These are phyloP conservation scores for Lentinula sp. DNA, from an alignment of 768 basidiomycete genomes.

Conservation along the genomic window DNA sequence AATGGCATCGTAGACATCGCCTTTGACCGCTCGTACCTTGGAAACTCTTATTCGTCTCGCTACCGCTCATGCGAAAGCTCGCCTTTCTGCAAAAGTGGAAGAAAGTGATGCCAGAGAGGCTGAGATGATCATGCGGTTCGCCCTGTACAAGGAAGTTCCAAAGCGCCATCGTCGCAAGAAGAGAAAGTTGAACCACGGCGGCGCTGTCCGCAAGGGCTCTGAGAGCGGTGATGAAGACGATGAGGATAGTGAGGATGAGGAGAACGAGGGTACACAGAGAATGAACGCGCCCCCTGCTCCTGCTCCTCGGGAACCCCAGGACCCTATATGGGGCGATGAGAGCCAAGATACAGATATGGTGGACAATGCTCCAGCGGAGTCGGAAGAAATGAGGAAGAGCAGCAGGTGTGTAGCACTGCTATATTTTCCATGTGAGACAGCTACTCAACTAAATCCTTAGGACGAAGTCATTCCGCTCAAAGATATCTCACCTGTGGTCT, in stretches of 20 bases:
- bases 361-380: slow-evolving; percentile 27
- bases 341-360: slow-evolving; percentile 64
- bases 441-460: slow-evolving; percentile 30
- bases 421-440: background rate
- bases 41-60: slow-evolving; percentile 98
- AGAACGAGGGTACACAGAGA: slow-evolving; percentile 40
- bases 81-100: slow-evolving; percentile 81
- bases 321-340: slow-evolving; percentile 63
- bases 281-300: slow-evolving; percentile 43
- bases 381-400: background rate
- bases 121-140: slow-evolving; percentile 94
- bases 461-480: slow-evolving; percentile 72
- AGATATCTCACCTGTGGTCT: slow-evolving; percentile 67
- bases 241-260: slow-evolving; percentile 43
- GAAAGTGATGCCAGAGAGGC: slow-evolving; percentile 83
- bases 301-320: slow-evolving; percentile 31
- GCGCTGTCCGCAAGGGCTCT: slow-evolving; percentile 42
- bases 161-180: slow-evolving; percentile 79
- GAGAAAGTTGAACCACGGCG: slow-evolving; percentile 75
- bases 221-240: slow-evolving; percentile 50
- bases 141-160: slow-evolving; percentile 95
- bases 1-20: slow-evolving; percentile 67
- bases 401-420: background rate
- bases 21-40: slow-evolving; percentile 95
- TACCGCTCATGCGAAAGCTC: slow-evolving; percentile 95